Conservation (phyloP, 495 filamentous ascomycete genomes). For the Lasiosphaeriaceae sp. region DNA sequence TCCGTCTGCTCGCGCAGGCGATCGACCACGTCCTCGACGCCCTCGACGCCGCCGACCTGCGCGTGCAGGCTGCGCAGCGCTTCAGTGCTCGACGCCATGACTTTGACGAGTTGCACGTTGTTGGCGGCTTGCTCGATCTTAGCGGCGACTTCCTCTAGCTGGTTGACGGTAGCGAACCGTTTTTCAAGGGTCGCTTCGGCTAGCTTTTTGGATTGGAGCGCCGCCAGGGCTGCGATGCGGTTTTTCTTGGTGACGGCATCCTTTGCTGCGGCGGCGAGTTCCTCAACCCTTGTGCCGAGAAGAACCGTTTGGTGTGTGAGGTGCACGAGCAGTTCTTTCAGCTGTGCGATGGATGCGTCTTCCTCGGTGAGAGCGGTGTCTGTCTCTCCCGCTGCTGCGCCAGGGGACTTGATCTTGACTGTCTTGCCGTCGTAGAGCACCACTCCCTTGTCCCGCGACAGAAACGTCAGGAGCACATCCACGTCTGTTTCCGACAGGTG, state of each 20-base stretch:
- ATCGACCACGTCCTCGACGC: constrained; percentile 71
- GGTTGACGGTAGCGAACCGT: constrained; percentile 65
- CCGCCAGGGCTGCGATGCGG: constrained; percentile 64
- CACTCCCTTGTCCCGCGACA: constrained; percentile 63
- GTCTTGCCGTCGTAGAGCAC: constrained; percentile 66
- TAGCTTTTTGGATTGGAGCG: constrained; percentile 78
- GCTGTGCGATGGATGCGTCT: constrained; percentile 75
- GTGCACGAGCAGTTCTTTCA: constrained; percentile 63
- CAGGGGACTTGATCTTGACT: constrained; percentile 64
- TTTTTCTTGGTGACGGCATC: constrained; percentile 67
- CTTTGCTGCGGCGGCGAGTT: constrained; percentile 59
- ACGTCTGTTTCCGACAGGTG: constrained; percentile 62
- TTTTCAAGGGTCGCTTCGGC: constrained; percentile 66
- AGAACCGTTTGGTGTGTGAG: constrained; percentile 54
- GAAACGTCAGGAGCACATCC: constrained; percentile 64
- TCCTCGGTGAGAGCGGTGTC: constrained; percentile 56
- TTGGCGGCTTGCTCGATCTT: constrained; percentile 82
- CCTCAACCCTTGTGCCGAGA: constrained; percentile 50
- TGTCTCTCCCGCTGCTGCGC: constrained; percentile 29
- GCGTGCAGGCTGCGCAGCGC: constrained; percentile 70
- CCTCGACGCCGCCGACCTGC: constrained; percentile 71
- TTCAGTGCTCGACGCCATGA: constrained; percentile 72
- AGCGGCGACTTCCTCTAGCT: constrained; percentile 74
- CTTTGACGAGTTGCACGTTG: constrained; percentile 72
- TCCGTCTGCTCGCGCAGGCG: constrained; percentile 73